Evolutionary conservation across 2,329 filamentous ascomycete genomes (phyloP).

Genomic region (Aaosphaeria pasadenensis): DNA sequence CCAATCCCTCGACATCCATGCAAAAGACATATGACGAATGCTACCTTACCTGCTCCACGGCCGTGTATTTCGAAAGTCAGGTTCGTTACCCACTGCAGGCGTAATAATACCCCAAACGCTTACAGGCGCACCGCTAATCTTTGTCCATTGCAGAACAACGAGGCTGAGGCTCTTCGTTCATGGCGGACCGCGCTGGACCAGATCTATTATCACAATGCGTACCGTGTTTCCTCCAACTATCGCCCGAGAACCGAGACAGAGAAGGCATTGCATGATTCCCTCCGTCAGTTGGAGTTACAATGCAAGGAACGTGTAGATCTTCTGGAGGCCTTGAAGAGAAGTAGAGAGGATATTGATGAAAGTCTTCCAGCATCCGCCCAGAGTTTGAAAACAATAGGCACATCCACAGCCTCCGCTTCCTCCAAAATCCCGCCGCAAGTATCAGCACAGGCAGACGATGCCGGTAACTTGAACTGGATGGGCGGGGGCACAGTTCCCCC

Average conservation of each 20-base stretch:
- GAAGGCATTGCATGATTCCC: slow-evolving; percentile 73
- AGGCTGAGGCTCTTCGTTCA: slow-evolving; percentile 82
- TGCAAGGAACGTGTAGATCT: slow-evolving; percentile 92
- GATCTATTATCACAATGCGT: slow-evolving; percentile 82
- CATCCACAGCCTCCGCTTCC: slow-evolving; percentile 6
- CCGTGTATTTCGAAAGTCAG: slow-evolving; percentile 93
- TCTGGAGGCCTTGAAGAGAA: slow-evolving; percentile 73
- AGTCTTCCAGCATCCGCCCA: slow-evolving; percentile 19
- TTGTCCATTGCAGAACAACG: slow-evolving; percentile 66
- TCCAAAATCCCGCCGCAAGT: slow-evolving; percentile 22
- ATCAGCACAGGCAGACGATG: slow-evolving; percentile 9
- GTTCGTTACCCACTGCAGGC: slow-evolving; percentile 45
- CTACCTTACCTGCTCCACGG: slow-evolving; percentile 91
- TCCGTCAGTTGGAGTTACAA: slow-evolving; percentile 80
- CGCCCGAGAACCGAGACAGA: slow-evolving; percentile 78
- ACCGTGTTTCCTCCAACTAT: slow-evolving; percentile 67
- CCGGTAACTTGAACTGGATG: slow-evolving; percentile 56
- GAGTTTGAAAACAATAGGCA: slow-evolving; percentile 2
- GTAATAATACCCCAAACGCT: neutral
- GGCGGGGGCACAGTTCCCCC: slow-evolving; percentile 80
- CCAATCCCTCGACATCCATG: slow-evolving; percentile 67
- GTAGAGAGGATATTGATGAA: slow-evolving; percentile 52
- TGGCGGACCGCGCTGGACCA: slow-evolving; percentile 88
- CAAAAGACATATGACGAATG: slow-evolving; percentile 98
- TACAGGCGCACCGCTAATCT: neutral